Conservation (phyloP, 2,329 filamentous ascomycete species). For the Phaeoacremonium minimum region DNA sequence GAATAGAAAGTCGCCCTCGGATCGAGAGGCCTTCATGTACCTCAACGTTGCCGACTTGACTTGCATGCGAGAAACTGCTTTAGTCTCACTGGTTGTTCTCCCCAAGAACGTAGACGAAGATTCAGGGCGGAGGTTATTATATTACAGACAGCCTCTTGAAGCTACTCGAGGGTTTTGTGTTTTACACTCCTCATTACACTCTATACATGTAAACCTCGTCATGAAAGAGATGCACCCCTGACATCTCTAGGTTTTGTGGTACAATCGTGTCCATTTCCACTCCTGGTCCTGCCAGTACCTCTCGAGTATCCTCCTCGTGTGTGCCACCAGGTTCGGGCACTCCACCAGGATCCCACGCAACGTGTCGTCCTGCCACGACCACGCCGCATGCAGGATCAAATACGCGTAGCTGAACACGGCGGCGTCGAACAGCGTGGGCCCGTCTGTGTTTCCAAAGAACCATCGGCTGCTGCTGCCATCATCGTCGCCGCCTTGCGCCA, state of each 20-base stretch:
- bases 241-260: too few species aligned
- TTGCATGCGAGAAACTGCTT: too few species aligned
- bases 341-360: constrained; percentile 52
- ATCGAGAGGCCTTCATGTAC: too few species aligned
- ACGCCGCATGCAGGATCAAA: constrained; percentile 59
- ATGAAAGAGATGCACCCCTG: too few species aligned
- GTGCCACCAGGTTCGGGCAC: constrained; percentile 59
- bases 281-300: constrained; percentile 16
- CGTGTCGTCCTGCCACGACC: constrained; percentile 46
- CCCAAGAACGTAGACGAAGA: not conserved
- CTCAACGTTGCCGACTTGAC: too few species aligned
- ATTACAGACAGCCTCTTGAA: not conserved
- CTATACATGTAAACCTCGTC: too few species aligned
- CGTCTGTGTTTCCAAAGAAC: constrained; percentile 41
- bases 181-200: too few species aligned
- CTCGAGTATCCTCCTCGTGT: constrained; percentile 43
- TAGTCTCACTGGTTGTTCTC: too few species aligned
- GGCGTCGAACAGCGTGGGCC: constrained; percentile 78
- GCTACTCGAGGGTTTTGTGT: not conserved
- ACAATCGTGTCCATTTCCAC: too few species aligned
- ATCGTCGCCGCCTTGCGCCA: constrained; percentile 21
- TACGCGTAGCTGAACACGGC: constrained; percentile 87
- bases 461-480: constrained; percentile 23
- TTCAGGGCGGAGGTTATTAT: not conserved
- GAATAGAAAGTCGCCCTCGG: too few species aligned